These are phyloP conservation scores for Annulohypoxylon moriforme DNA, from an alignment of 495 filamentous ascomycete species.

Conservation along the genomic window DNA sequence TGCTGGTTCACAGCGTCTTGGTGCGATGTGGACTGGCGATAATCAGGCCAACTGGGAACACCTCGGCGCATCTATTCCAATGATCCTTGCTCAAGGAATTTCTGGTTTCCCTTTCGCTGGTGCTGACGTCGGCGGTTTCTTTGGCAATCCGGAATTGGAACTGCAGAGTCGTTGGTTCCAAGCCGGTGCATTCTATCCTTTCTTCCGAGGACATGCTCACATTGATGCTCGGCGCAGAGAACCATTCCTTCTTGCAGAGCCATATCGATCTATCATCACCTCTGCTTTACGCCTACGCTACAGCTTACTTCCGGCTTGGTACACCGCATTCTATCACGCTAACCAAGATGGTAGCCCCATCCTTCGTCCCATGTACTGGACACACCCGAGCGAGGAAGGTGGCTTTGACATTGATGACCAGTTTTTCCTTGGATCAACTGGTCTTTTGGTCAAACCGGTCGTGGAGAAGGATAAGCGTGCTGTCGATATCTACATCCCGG, in stretches of 20 bases:
- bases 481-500: slow-evolving; percentile 86
- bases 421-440: slow-evolving; percentile 87
- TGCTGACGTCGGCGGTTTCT: slow-evolving; percentile 97
- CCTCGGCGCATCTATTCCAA: slow-evolving; percentile 84
- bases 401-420: slow-evolving; percentile 93
- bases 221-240: slow-evolving; percentile 95
- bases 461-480: slow-evolving; percentile 75
- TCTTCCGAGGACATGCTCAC: slow-evolving; percentile 98
- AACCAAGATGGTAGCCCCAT: slow-evolving; percentile 85
- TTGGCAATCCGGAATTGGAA: slow-evolving; percentile 93
- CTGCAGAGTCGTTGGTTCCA: slow-evolving; percentile 96
- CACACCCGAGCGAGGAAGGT: slow-evolving; percentile 85
- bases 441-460: slow-evolving; percentile 89
- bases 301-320: slow-evolving; percentile 91
- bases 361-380: slow-evolving; percentile 89
- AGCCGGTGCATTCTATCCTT: slow-evolving; percentile 95
- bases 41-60: slow-evolving; percentile 96
- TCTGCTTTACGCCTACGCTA: slow-evolving; percentile 90
- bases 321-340: slow-evolving; percentile 94
- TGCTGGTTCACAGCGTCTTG: slow-evolving; percentile 85
- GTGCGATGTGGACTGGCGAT: slow-evolving; percentile 98
- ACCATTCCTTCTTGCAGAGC: slow-evolving; percentile 88
- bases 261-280: slow-evolving; percentile 85
- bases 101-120: slow-evolving; percentile 94
- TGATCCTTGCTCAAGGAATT: slow-evolving; percentile 92